Conservation (phyloP, 768 basidiomycete species). For the Amanita polypyramis region DNA sequence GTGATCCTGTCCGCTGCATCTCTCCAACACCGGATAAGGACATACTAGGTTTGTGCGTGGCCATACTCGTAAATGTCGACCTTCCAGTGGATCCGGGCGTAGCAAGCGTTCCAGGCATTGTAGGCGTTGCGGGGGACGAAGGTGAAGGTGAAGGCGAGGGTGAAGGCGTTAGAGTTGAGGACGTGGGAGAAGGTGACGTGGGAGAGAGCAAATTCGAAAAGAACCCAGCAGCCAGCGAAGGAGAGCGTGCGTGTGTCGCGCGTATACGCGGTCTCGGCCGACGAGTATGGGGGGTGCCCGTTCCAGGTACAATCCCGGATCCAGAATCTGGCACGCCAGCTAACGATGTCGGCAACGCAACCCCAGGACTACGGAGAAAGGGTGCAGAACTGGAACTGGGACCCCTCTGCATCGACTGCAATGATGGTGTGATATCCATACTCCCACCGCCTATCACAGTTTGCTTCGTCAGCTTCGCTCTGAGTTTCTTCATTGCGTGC, state of each 20-base stretch:
- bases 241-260: slow-evolving; percentile 36
- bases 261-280: slow-evolving; percentile 11
- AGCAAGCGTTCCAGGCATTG: slow-evolving; percentile 9
- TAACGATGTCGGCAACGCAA: neutral
- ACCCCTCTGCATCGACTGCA: slow-evolving; percentile 10
- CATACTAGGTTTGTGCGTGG: too few relatives aligned
- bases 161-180: too few relatives aligned
- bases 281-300: neutral
- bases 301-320: neutral
- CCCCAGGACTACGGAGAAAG: neutral
- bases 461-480: slow-evolving; percentile 38
- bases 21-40: too few relatives aligned
- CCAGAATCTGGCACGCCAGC: neutral
- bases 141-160: slow-evolving; percentile 1
- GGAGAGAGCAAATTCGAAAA: slow-evolving; percentile 36
- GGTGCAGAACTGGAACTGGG: too few relatives aligned
- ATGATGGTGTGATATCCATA: slow-evolving; percentile 62
- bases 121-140: slow-evolving; percentile 9
- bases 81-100: neutral
- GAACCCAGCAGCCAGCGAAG: slow-evolving; percentile 42
- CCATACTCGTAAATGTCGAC: neutral
- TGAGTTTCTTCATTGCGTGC: slow-evolving; percentile 33
- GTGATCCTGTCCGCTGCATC: neutral
- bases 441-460: slow-evolving; percentile 59
- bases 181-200: slow-evolving; percentile 12